Evolutionary conservation across 2,329 filamentous ascomycete genomes (phyloP), one percentile per base, ranked within the genome.

Genomic region (Chrysoporthe deuterocubensis): DNA sequence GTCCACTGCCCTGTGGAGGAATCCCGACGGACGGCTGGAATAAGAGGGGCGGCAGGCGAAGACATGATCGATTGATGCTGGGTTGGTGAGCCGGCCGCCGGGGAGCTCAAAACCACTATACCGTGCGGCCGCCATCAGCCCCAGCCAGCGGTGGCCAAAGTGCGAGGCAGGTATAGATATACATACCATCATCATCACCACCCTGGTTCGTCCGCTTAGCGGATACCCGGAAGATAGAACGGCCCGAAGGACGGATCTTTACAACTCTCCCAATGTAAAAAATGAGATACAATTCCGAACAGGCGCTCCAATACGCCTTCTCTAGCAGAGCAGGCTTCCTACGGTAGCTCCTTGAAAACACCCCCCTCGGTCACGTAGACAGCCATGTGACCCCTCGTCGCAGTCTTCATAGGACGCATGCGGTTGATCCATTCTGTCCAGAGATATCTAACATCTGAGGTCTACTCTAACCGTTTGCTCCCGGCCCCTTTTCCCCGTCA

Each of bases 401-500:
- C 37, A 26, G 42, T 26, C 13, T 44, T 43, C 37, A 1, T 43
- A 43, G 37, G 57, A 43, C 9, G n/a, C 42, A 34, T 48, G 7
- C 18, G 43, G 59, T 46, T 11, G 42, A 52, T 32, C 18, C 42
- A 58, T 46, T 42, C 42, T 46, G 21, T 61, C 43, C 57, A 59
- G 56, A 42, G 42, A 43, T 43, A 56, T 70, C 63, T 64, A 60
- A 60, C 68, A 70, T 56, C 63, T 50, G n/a, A 54, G 21, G 54
- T 59, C 37, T 42, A 46, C 32, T 63, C 32, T 59, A 68, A 40
- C 61, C 59, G 48, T 54, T 52, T 65, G 50, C 42, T 59, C 54
- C 43, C 50, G 48, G 26, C 48, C 57, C 40, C 57, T 37, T 32
- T 9, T 43, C 26, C 58, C 54, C 26, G 26, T 26, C 26, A 26